A percentile compares a stretch with the other conserved stretches of the same genome.
phyloP scores from a whole-genome alignment of 805 yeast genomes.

The Candida nonsorbophila region DNA sequence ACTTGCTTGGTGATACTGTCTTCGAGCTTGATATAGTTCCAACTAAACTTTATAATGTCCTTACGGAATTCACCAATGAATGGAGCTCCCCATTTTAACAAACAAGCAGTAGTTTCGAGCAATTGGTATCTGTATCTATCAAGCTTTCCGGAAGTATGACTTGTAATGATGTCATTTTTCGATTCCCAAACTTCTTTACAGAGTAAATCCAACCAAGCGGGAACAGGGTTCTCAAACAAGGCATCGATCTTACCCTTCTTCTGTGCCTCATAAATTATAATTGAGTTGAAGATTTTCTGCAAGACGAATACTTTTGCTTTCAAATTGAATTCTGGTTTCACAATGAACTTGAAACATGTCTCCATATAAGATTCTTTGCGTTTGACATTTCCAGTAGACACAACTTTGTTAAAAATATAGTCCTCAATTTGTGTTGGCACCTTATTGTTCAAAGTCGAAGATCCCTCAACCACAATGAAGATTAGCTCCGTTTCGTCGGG shows the following conservation, averaged over 20 bases:
- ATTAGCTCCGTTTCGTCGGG: conserved; percentile 21
- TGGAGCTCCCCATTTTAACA: conserved; percentile 64
- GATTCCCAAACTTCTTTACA: conserved; percentile 71
- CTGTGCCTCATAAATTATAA: conserved; percentile 57
- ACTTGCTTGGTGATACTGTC: conserved; percentile 87
- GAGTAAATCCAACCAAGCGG: conserved; percentile 62
- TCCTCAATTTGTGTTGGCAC: conserved; percentile 47
- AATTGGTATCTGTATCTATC: conserved; percentile 75
- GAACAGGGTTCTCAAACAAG: conserved; percentile 34
- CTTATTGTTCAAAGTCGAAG: conserved; percentile 42
- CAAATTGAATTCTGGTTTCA: conserved; percentile 39
- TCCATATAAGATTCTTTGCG: conserved; percentile 47
- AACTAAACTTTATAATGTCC: conserved; percentile 86
- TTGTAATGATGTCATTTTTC: conserved; percentile 44
- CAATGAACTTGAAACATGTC: conserved; percentile 44
- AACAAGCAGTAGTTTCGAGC: conserved; percentile 72
- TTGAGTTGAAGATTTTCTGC: conserved; percentile 59
- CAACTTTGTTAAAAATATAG: conserved; percentile 52
- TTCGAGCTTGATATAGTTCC: conserved; percentile 88
- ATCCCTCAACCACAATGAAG: conserved; percentile 24
- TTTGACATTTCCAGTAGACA: conserved; percentile 42
- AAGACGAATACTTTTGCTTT: conserved; percentile 53
- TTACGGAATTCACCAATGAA: conserved; percentile 59
- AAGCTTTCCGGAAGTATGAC: conserved; percentile 58
- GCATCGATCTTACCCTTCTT: conserved; percentile 41